Evolutionary conservation across 805 yeast genomes (phyloP).

Genomic region (Wilhelminamyces savonicus): DNA sequence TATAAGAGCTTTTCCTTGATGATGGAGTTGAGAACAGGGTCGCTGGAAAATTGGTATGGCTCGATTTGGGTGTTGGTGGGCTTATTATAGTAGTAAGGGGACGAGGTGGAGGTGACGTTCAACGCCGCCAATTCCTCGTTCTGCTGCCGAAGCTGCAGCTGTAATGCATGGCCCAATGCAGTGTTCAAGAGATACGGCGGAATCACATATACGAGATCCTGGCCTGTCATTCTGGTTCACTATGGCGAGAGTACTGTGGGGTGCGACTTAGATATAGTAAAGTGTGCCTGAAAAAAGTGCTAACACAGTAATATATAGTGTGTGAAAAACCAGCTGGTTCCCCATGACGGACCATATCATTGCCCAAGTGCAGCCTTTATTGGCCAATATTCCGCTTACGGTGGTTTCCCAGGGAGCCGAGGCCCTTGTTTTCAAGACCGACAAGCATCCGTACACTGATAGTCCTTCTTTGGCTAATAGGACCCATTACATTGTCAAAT

Average conservation of each 20-base stretch:
- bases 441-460: constrained; percentile 57
- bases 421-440: constrained; percentile 66
- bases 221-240: too few relatives aligned
- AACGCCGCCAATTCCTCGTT: constrained; percentile 18
- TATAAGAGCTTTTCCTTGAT: constrained; percentile 26
- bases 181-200: constrained; percentile 39
- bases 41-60: constrained; percentile 19
- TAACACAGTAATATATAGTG: too few relatives aligned
- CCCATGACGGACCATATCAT: constrained; percentile 53
- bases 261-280: too few relatives aligned
- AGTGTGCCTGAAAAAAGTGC: too few relatives aligned
- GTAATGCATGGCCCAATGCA: constrained; percentile 26
- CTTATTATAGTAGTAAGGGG: constrained; percentile 18
- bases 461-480: constrained; percentile 18
- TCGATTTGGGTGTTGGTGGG: constrained; percentile 1
- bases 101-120: constrained; percentile 20
- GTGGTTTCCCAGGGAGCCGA: constrained; percentile 87
- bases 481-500: constrained; percentile 60
- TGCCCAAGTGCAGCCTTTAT: constrained; percentile 31
- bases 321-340: too few relatives aligned
- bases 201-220: constrained; percentile 22
- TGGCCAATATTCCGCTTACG: constrained; percentile 45
- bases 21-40: constrained; percentile 23
- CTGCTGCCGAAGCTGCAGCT: constrained; percentile 14
- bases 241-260: too few relatives aligned